Conservation (phyloP, 371 early-diverging fungal species). For the Apophysomyces trapeziformis region DNA sequence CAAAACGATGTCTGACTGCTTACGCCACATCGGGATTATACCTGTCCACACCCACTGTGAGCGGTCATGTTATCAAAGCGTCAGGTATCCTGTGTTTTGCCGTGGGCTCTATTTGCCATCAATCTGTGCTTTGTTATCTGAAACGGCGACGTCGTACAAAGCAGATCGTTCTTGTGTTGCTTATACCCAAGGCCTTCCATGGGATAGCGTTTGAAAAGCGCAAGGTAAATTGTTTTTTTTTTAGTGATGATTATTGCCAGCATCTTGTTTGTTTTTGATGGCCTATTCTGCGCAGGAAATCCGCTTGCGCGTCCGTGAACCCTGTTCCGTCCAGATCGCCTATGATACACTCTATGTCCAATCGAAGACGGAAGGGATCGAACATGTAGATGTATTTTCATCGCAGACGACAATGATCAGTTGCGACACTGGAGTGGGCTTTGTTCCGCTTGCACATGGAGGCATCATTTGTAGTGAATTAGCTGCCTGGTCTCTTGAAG, state of each 20-base stretch:
- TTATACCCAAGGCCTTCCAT: conserved; percentile 5
- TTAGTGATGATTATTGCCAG: neutral
- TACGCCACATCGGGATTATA: conserved; percentile 8
- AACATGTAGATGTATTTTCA: conserved; percentile 11
- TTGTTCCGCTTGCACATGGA: conserved; percentile 18
- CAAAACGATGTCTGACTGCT: conserved; percentile 19
- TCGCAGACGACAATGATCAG: conserved; percentile 1
- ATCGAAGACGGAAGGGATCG: conserved; percentile 15
- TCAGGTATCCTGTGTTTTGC: conserved; percentile 6
- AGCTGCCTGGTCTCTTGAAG: conserved; percentile 12
- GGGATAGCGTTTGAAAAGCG: conserved; percentile 4
- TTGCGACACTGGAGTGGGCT: conserved; percentile 5
- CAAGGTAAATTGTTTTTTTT: conserved; percentile 2
- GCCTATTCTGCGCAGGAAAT: conserved; percentile 15
- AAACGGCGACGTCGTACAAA: conserved; percentile 12
- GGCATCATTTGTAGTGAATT: conserved; percentile 10
- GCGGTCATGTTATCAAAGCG: neutral
- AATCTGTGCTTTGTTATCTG: neutral
- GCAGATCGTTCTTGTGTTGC: neutral
- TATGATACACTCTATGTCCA: conserved; percentile 18
- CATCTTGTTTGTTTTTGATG: too few relatives aligned
- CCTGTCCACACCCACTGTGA: neutral
- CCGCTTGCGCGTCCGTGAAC: conserved; percentile 14
- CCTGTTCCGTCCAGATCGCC: conserved; percentile 13
- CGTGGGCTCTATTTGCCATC: conserved; percentile 8